Base-by-base conservation (phyloP, 2,329 filamentous ascomycete genomes). In the Falciphora oryzae region DNA sequence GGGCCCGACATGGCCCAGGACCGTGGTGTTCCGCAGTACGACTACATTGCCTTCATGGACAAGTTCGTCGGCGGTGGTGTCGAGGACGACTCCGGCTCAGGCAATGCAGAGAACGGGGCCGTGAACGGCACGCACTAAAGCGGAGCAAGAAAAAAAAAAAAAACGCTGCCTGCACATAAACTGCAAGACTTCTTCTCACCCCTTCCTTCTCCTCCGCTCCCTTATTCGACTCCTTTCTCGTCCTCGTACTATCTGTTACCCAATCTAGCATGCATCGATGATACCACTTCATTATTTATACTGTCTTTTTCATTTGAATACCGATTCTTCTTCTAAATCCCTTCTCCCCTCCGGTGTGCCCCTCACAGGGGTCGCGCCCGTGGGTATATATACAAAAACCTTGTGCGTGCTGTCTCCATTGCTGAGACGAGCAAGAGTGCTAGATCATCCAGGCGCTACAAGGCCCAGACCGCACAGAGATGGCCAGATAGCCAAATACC, bases 1-100 rank as follows among this genome's bases (percentile, higher is more conserved):
- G 95, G 94, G 0, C 92, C 93, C 2, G 93, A 97, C 75, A 64
- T 94, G 76, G 87, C 92, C 65, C 88, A 92, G 72, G 95, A 98
- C 75, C 83, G 93, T 64, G 89, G 93, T 63, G 78, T 92, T 73
- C 86, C 90, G 53, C 96, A 98, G 77, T 99, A 89, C 75, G 95
- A 99, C 78, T 99, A 99, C 79, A 93, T 98, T 69, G 89, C 86
- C 68, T 99, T 98, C 76, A 99, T 99, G 95, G 90, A 97, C 76
- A 90, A 89, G 73, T 82, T 95, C 77, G 91, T 93, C 67, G 76
- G 75, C 61, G 77, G 79, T 44, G 76, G 74, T 64, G 65, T 66
- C 44, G 66, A 65, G 16, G 66, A 66, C n/a, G 61, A 62, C 1
- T 14, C 44, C n/a, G 16, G 44, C 44, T 35, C 61, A 18, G 44